These are phyloP conservation scores for Sporodiniella umbellata DNA, from an alignment of 371 early-diverging fungal genomes.

Conservation along the genomic window DNA sequence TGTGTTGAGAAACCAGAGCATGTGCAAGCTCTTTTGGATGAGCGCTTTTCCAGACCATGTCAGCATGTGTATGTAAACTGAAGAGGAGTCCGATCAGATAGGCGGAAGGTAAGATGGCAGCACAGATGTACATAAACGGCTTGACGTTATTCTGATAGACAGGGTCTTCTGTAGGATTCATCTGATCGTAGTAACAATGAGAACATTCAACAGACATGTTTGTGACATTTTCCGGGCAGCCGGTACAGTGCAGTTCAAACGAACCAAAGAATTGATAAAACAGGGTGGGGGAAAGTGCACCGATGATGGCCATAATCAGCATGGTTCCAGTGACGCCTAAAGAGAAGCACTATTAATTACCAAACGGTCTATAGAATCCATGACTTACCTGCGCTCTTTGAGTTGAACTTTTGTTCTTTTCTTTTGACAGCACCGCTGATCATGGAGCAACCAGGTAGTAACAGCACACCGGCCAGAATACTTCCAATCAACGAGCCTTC, in stretches of 20 bases:
- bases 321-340: slow-evolving; percentile 88
- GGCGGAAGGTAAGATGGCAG: slow-evolving; percentile 77
- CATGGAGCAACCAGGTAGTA: slow-evolving; percentile 94
- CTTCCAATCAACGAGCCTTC: slow-evolving; percentile 94
- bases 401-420: slow-evolving; percentile 93
- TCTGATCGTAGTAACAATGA: slow-evolving; percentile 62
- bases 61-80: slow-evolving; percentile 88
- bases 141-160: slow-evolving; percentile 76
- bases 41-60: slow-evolving; percentile 75
- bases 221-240: slow-evolving; percentile 39
- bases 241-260: slow-evolving; percentile 60
- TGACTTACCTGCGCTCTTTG: slow-evolving; percentile 78
- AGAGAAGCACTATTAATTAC: not conserved
- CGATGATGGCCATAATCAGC: slow-evolving; percentile 93
- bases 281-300: slow-evolving; percentile 89
- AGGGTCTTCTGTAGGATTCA: slow-evolving; percentile 71
- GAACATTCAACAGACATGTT: slow-evolving; percentile 41
- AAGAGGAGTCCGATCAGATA: slow-evolving; percentile 92
- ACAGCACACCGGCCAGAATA: slow-evolving; percentile 82
- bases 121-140: slow-evolving; percentile 89
- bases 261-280: slow-evolving; percentile 91
- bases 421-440: slow-evolving; percentile 86
- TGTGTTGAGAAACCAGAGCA: not conserved
- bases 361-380: not conserved
- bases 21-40: not conserved